Evolutionary conservation across 2,329 filamentous ascomycete genomes (phyloP).

Genomic region (Fusarium euwallaceae): DNA sequence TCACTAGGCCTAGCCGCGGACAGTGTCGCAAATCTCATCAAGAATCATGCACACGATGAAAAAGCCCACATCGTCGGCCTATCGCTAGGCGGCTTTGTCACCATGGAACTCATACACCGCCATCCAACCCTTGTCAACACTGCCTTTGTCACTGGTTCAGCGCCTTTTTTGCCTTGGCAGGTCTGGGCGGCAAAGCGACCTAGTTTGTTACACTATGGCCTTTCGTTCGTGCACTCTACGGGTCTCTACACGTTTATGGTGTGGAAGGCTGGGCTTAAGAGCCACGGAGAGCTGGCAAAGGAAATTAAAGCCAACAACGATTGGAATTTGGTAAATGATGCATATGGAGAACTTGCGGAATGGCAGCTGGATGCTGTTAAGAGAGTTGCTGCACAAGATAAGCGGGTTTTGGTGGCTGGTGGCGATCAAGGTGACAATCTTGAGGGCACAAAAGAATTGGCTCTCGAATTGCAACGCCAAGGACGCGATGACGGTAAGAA

Average conservation of each 20-base stretch:
- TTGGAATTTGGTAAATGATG: slow-evolving; percentile 43
- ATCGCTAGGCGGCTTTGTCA: slow-evolving; percentile 44
- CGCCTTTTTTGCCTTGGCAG: slow-evolving; percentile 37
- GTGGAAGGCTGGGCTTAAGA: slow-evolving; percentile 44
- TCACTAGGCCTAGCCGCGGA: background rate
- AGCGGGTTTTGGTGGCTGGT: slow-evolving; percentile 45
- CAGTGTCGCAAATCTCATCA: slow-evolving; percentile 51
- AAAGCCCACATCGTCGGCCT: slow-evolving; percentile 55
- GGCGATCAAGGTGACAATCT: slow-evolving; percentile 52
- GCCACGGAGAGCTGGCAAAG: slow-evolving; percentile 47
- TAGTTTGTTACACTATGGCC: slow-evolving; percentile 43
- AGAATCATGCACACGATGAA: slow-evolving; percentile 49
- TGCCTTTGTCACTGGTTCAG: background rate
- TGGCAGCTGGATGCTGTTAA: slow-evolving; percentile 44
- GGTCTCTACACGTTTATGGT: slow-evolving; percentile 46
- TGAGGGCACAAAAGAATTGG: slow-evolving; percentile 44
- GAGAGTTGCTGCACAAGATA: slow-evolving; percentile 30
- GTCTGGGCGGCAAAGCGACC: slow-evolving; percentile 46
- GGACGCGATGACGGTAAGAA: slow-evolving; percentile 28
- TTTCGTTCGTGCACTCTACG: slow-evolving; percentile 43
- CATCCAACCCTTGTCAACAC: slow-evolving; percentile 1
- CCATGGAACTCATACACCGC: background rate
- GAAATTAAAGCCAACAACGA: slow-evolving; percentile 52
- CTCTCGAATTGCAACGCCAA: slow-evolving; percentile 33
- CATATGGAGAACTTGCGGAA: slow-evolving; percentile 40